Conservation (phyloP, 164 flowering plant genomes). For the Santalum album region DNA sequence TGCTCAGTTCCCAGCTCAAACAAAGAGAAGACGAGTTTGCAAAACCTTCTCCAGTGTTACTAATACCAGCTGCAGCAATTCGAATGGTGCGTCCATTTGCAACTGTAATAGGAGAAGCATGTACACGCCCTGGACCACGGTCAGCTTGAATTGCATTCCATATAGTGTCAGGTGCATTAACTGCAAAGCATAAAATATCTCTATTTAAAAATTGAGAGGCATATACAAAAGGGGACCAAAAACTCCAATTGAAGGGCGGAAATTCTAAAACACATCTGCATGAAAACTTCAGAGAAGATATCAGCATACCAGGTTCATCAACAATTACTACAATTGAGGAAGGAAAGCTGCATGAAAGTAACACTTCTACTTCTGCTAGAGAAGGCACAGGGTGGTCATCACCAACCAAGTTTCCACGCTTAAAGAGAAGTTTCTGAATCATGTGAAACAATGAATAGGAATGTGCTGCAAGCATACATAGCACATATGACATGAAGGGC, state of each 20-base stretch:
- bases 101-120: slow-evolving; percentile 54
- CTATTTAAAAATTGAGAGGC: neutral
- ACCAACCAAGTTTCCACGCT: slow-evolving; percentile 82
- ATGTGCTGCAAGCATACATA: neutral
- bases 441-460: slow-evolving; percentile 4
- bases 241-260: no score
- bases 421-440: slow-evolving; percentile 56
- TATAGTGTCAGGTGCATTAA: slow-evolving; percentile 44
- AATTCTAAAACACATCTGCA: neutral
- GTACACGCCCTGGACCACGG: slow-evolving; percentile 43
- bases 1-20: slow-evolving; percentile 64
- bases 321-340: slow-evolving; percentile 61
- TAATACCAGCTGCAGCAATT: slow-evolving; percentile 75
- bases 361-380: slow-evolving; percentile 44
- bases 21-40: slow-evolving; percentile 86
- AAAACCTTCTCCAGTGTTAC: slow-evolving; percentile 68
- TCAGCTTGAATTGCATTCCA: slow-evolving; percentile 50
- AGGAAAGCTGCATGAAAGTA: slow-evolving; percentile 59
- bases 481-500: no score
- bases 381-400: slow-evolving; percentile 70
- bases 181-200: slow-evolving; percentile 22
- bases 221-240: neutral
- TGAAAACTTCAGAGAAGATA: neutral
- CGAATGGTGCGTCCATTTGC: slow-evolving; percentile 82
- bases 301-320: slow-evolving; percentile 64